These are phyloP conservation scores for Populus deltoides DNA, from an alignment of 345 rosid genomes.

Conservation along the genomic window DNA sequence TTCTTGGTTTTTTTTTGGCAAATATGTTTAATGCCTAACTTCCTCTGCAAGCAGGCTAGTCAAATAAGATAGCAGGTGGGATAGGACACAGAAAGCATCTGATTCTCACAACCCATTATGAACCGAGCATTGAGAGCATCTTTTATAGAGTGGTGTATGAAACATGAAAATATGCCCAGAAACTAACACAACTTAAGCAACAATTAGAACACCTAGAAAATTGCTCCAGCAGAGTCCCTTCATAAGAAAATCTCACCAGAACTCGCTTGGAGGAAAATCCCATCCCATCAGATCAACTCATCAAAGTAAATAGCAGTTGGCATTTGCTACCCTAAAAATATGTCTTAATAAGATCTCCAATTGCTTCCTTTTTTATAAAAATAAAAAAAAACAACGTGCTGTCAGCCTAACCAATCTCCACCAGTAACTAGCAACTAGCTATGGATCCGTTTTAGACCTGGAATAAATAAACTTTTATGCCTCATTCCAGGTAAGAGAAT, in stretches of 20 bases:
- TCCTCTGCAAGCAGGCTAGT: neutral
- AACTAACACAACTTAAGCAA: neutral
- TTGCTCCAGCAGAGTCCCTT: neutral
- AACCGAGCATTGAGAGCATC: neutral
- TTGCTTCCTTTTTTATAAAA: neutral
- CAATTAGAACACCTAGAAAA: neutral
- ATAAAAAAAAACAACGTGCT: neutral
- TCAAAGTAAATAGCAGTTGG: neutral
- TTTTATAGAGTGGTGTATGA: neutral
- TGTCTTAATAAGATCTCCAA: neutral
- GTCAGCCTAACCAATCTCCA: neutral
- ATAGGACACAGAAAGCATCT: neutral
- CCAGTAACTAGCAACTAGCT: neutral
- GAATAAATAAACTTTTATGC: neutral
- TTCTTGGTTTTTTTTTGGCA: neutral
- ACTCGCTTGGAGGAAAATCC: neutral
- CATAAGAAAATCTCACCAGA: neutral
- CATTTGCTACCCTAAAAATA: neutral
- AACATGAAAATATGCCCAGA: neutral
- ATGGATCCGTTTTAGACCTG: neutral
- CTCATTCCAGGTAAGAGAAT: neutral
- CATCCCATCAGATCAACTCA: neutral
- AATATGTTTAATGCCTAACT: neutral
- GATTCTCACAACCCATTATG: neutral
- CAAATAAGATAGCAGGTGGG: neutral